Evolutionary conservation across 164 flowering plant genomes (phyloP).

Genomic region (Tetrastigma voinierianum): DNA sequence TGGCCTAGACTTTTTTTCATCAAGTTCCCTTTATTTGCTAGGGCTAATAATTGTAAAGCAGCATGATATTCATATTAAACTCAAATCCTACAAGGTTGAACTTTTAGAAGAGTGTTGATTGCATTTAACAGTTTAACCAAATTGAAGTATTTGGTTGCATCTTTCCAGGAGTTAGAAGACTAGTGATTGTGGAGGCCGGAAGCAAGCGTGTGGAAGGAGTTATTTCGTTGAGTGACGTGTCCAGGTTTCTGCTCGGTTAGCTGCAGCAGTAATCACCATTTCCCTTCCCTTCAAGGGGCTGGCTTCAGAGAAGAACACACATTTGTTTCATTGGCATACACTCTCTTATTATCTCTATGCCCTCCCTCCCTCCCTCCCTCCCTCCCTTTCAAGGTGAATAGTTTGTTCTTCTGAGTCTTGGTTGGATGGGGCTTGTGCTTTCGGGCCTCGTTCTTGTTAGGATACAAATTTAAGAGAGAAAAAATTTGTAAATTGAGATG

Average conservation of each 20-base stretch:
- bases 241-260: conserved; percentile 39
- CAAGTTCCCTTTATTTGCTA: too few species aligned
- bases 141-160: not conserved
- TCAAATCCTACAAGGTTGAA: too few species aligned
- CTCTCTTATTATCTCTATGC: too few species aligned
- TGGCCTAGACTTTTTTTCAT: not conserved
- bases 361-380: too few species aligned
- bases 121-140: too few species aligned
- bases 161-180: conserved; percentile 47
- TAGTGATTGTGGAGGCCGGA: conserved; percentile 54
- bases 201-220: conserved; percentile 69
- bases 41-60: too few species aligned
- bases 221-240: conserved; percentile 45
- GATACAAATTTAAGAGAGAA: conserved; percentile 23
- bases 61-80: too few species aligned
- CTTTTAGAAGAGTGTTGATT: too few species aligned
- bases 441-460: conserved; percentile 18
- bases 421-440: conserved; percentile 11
- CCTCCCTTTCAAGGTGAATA: conserved; percentile 10
- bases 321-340: not conserved
- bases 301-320: conserved; percentile 6
- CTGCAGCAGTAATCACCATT: not conserved
- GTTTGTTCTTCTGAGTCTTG: conserved; percentile 7
- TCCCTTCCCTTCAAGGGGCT: conserved; percentile 1
- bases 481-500: conserved; percentile 40